Evolutionary conservation across 495 filamentous ascomycete genomes (phyloP).

Genomic region (Articulospora tetracladia): DNA sequence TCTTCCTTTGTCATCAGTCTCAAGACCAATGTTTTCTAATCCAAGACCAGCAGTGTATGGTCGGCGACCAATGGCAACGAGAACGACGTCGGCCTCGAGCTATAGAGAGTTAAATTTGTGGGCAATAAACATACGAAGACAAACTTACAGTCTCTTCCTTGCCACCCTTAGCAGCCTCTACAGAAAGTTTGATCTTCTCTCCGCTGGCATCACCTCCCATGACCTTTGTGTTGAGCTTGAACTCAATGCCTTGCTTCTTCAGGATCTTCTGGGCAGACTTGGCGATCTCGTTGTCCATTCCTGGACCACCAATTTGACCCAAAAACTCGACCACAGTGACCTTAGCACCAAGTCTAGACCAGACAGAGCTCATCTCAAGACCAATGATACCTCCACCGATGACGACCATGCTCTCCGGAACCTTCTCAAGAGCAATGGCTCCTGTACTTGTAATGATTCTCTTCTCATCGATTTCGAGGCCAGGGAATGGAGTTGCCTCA

Average conservation of each 20-base stretch:
- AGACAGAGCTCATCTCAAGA: slow-evolving; percentile 98
- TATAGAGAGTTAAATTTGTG: slow-evolving; percentile 30
- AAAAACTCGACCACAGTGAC: slow-evolving; percentile 98
- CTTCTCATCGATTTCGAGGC: slow-evolving; percentile 94
- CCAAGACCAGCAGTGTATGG: slow-evolving; percentile 91
- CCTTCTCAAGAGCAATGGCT: slow-evolving; percentile 80
- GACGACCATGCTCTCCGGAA: slow-evolving; percentile 96
- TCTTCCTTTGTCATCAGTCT: slow-evolving; percentile 89
- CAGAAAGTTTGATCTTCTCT: slow-evolving; percentile 69
- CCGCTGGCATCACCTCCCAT: slow-evolving; percentile 75
- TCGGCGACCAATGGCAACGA: slow-evolving; percentile 93
- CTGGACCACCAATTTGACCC: slow-evolving; percentile 92
- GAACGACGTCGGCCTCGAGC: slow-evolving; percentile 93
- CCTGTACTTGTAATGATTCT: slow-evolving; percentile 94
- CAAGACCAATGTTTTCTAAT: slow-evolving; percentile 90
- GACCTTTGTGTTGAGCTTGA: slow-evolving; percentile 97
- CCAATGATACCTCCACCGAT: slow-evolving; percentile 99
- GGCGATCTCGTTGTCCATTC: slow-evolving; percentile 93
- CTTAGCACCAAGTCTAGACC: slow-evolving; percentile 87
- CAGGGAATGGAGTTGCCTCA: slow-evolving; percentile 94
- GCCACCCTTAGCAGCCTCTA: slow-evolving; percentile 94
- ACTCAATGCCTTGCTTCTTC: slow-evolving; percentile 95
- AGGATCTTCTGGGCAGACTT: slow-evolving; percentile 92
- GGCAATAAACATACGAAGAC: not conserved
- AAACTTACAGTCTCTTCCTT: slow-evolving; percentile 79